Base-by-base conservation (phyloP, 208 protist species). In the Leishmania arabica region DNA sequence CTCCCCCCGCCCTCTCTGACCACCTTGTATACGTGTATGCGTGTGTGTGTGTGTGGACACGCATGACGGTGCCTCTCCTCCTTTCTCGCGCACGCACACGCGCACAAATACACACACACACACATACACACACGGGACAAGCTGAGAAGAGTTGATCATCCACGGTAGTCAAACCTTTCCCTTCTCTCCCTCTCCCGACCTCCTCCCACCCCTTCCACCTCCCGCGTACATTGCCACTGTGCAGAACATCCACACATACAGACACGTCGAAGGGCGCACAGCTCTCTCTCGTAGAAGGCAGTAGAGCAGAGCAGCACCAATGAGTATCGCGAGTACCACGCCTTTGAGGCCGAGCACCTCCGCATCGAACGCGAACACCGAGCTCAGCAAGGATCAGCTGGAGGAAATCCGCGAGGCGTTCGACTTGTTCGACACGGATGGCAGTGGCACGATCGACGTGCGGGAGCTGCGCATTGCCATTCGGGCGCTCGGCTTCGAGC, bases 381-480 rank as follows among this genome's bases (percentile, higher is more conserved):
- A 91, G 73, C 88, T 97, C 53, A 96, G 89, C 40, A 91, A 91
- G 56, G 94, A 97, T 45, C 94, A 97, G 80, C 86, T 89, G 27
- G 91, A 99, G 71, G 97, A 98, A 80, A 99, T 99, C 37, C 93
- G 93, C 45, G 98, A 99, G 81, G 98, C 98, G 1, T 99, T 99
- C 77, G 97, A 99, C 58, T 93, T 99, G 31, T 99, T 99, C 77
- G 98, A 99, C 87, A 97, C 95, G 17, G 97, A 99, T 73, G 96
- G 98, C 69, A 96, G 91, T 79, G 98, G 98, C 45, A 91, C 86
- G 4, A 99, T 99, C 81, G 95, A 98, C 73, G 93, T 88, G 34
- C 95, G 97, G 83, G 95, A 99, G 87, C 86, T 99, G 71, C 96
- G 98, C 72, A 92, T 99, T 24, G 95, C 97, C 11, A 98, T 99